Conservation (phyloP, 164 flowering plant species). For the Umbilicus rupestris region DNA sequence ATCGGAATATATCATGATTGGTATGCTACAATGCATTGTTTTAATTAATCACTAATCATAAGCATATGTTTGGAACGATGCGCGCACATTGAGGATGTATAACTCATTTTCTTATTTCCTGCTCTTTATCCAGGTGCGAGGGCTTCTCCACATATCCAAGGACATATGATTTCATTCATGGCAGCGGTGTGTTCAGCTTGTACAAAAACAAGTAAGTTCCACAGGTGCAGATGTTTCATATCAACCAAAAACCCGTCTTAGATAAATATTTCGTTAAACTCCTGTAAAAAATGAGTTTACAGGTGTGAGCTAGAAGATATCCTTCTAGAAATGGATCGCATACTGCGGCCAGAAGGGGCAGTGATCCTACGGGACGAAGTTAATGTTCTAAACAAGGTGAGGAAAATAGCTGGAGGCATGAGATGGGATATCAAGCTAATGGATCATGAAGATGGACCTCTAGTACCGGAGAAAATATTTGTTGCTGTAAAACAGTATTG, state of each 20-base stretch:
- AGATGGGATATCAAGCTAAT: constrained; percentile 57
- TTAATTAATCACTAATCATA: background rate
- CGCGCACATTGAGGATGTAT: background rate
- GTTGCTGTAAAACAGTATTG: constrained; percentile 69
- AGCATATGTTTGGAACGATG: background rate
- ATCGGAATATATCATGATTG: constrained; percentile 91
- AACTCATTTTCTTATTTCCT: background rate
- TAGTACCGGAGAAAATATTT: constrained; percentile 60
- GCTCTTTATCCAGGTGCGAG: constrained; percentile 57
- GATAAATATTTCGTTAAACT: background rate
- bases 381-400: constrained; percentile 54
- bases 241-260: background rate
- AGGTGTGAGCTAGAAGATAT: constrained; percentile 73
- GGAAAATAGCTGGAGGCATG: constrained; percentile 49
- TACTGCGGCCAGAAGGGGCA: constrained; percentile 68
- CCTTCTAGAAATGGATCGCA: constrained; percentile 79
- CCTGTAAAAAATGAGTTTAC: constrained; percentile 8
- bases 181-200: constrained; percentile 63
- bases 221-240: background rate
- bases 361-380: constrained; percentile 68
- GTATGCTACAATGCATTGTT: constrained; percentile 24
- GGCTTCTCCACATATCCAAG: constrained; percentile 91
- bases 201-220: constrained; percentile 55
- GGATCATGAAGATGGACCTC: constrained; percentile 84
- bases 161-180: constrained; percentile 75